phyloP scores from a whole-genome alignment of 1,284 basidiomycete genomes.

The Melanopsichium pennsylvanicum region DNA sequence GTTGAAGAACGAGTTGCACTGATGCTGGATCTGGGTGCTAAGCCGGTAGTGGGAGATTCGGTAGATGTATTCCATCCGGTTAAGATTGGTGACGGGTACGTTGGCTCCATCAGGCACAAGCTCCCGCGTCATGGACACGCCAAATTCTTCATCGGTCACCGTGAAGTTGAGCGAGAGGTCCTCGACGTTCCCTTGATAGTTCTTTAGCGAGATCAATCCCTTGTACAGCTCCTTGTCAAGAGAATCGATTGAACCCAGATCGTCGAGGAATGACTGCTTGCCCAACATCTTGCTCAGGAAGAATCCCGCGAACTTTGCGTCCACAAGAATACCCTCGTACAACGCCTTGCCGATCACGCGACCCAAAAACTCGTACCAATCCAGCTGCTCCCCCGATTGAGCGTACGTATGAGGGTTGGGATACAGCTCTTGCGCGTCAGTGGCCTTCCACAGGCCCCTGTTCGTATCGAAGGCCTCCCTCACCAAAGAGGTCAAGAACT shows the following conservation, averaged over 20 bases:
- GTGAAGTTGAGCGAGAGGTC: slow-evolving; percentile 94
- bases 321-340: slow-evolving; percentile 95
- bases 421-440: slow-evolving; percentile 88
- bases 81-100: slow-evolving; percentile 86
- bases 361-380: slow-evolving; percentile 95
- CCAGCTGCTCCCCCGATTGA: slow-evolving; percentile 52
- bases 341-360: slow-evolving; percentile 92
- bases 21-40: slow-evolving; percentile 80
- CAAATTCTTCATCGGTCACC: slow-evolving; percentile 90
- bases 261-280: slow-evolving; percentile 60
- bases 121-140: slow-evolving; percentile 78
- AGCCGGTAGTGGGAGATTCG: slow-evolving; percentile 88
- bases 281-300: slow-evolving; percentile 79
- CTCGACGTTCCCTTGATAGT: slow-evolving; percentile 85
- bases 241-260: slow-evolving; percentile 59
- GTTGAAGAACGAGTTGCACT: slow-evolving; percentile 75
- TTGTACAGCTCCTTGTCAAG: slow-evolving; percentile 80
- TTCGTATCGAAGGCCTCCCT: slow-evolving; percentile 95
- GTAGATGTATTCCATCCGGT: slow-evolving; percentile 86
- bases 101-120: slow-evolving; percentile 84
- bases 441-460: slow-evolving; percentile 90
- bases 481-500: slow-evolving; percentile 80
- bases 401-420: slow-evolving; percentile 78
- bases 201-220: slow-evolving; percentile 89
- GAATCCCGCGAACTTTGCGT: slow-evolving; percentile 93